Conservation (phyloP, 495 filamentous ascomycete species). For the Thermothielavioides terrestris region DNA sequence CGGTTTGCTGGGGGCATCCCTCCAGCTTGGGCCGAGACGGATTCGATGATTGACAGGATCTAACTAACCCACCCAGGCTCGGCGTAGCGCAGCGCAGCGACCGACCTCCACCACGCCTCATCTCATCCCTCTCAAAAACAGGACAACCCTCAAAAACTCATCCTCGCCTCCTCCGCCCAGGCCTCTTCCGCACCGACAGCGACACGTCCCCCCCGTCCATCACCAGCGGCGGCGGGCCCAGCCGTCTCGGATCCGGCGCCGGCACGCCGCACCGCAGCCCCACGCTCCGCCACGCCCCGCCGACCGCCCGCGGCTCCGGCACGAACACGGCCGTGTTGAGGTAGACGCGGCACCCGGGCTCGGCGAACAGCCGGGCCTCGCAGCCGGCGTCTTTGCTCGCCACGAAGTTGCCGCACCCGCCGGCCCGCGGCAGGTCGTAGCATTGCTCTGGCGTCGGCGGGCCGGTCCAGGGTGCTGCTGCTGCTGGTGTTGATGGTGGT, state of each 20-base stretch:
- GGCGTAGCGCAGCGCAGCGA: too few species aligned
- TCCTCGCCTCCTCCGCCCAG: background rate
- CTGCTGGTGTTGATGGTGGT: conserved; percentile 5
- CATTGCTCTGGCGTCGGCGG: conserved; percentile 17
- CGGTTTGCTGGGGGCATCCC: too few species aligned
- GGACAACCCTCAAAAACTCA: too few species aligned
- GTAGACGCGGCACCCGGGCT: conserved; percentile 28
- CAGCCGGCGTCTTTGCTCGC: conserved; percentile 32
- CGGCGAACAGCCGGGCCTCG: conserved; percentile 33
- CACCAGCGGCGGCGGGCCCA: conserved; percentile 16
- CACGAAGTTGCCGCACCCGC: conserved; percentile 30
- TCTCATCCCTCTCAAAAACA: too few species aligned
- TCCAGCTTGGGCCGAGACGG: too few species aligned
- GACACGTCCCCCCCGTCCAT: background rate
- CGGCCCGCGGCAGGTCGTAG: conserved; percentile 25
- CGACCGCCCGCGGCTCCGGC: conserved; percentile 28
- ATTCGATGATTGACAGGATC: too few species aligned
- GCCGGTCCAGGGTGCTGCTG: background rate
- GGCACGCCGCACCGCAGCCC: conserved; percentile 27
- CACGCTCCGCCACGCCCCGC: conserved; percentile 31
- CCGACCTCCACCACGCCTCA: too few species aligned
- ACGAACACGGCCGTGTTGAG: conserved; percentile 35
- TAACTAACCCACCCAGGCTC: too few species aligned
- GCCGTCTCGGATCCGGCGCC: conserved; percentile 12
- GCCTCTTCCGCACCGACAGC: background rate